phyloP scores from a whole-genome alignment of 257 asterid genomes.

The Solanum chiquidenum region DNA sequence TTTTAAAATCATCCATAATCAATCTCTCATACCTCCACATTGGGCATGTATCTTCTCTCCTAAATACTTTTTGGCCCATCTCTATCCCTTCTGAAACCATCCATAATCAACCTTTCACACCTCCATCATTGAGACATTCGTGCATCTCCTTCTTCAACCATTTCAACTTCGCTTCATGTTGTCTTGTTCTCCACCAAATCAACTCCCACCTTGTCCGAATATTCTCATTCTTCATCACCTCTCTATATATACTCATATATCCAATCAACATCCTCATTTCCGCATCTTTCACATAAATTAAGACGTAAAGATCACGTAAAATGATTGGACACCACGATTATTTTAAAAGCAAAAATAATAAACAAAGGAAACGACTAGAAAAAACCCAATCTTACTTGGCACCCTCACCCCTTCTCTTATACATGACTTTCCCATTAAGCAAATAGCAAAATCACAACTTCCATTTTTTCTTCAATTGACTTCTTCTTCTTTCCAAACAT shows the following conservation, averaged over 20 bases:
- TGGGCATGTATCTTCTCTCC: too few species aligned
- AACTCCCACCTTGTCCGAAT: neutral
- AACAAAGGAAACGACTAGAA: neutral
- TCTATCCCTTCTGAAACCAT: too few species aligned
- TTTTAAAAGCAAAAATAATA: too few species aligned
- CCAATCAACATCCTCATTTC: neutral
- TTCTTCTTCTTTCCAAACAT: neutral
- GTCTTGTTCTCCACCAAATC: neutral
- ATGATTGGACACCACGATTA: neutral
- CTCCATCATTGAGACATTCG: too few species aligned
- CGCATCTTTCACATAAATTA: neutral
- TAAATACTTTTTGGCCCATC: too few species aligned
- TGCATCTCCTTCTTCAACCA: neutral
- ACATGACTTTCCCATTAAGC: neutral
- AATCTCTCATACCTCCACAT: too few species aligned
- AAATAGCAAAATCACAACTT: neutral
- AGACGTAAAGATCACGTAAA: fast-evolving
- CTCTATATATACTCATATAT: neutral
- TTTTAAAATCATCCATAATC: neutral
- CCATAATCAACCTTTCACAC: neutral
- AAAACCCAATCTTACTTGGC: neutral
- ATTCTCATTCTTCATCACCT: neutral
- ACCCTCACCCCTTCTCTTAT: neutral
- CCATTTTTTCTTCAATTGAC: neutral
- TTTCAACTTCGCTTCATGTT: neutral